phyloP scores from a whole-genome alignment of 2,329 filamentous ascomycete genomes.

The Biscogniauxia mediterranea region DNA sequence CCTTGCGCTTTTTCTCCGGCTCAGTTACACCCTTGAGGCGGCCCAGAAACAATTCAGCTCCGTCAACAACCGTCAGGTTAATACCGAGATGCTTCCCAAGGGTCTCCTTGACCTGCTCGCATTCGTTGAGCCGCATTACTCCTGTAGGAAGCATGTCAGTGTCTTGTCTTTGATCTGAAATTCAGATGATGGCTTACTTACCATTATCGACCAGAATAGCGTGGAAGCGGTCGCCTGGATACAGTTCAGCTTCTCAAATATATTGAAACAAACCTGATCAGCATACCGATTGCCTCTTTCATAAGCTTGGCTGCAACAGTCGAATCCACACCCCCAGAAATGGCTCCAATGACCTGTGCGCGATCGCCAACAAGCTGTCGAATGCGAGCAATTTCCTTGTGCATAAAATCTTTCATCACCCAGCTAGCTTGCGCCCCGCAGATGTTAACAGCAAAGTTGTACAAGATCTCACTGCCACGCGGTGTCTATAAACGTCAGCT shows the following conservation, averaged over 20 bases:
- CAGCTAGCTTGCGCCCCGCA: conserved; percentile 76
- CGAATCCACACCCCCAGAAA: conserved; percentile 82
- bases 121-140: conserved; percentile 89
- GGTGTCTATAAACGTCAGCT: conserved; percentile 56
- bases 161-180: too few relatives aligned
- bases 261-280: too few relatives aligned
- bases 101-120: conserved; percentile 74
- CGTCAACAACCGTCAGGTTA: conserved; percentile 86
- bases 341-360: conserved; percentile 74
- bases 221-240: conserved; percentile 81
- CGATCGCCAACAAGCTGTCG: conserved; percentile 75
- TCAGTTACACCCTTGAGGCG: conserved; percentile 72
- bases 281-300: conserved; percentile 77
- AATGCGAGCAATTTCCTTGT: conserved; percentile 79
- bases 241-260: too few relatives aligned
- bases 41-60: conserved; percentile 71
- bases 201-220: conserved; percentile 86
- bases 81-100: conserved; percentile 79
- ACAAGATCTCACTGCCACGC: conserved; percentile 55
- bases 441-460: conserved; percentile 83
- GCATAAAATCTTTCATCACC: conserved; percentile 82
- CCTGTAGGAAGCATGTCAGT: too few relatives aligned
- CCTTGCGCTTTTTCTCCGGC: conserved; percentile 86
- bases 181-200: too few relatives aligned
- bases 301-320: conserved; percentile 87